Percentiles rank a stretch among this genome's conserved stretches.
phyloP scores from a whole-genome alignment of 257 asterid genomes.

The Orobanche coerulescens region DNA sequence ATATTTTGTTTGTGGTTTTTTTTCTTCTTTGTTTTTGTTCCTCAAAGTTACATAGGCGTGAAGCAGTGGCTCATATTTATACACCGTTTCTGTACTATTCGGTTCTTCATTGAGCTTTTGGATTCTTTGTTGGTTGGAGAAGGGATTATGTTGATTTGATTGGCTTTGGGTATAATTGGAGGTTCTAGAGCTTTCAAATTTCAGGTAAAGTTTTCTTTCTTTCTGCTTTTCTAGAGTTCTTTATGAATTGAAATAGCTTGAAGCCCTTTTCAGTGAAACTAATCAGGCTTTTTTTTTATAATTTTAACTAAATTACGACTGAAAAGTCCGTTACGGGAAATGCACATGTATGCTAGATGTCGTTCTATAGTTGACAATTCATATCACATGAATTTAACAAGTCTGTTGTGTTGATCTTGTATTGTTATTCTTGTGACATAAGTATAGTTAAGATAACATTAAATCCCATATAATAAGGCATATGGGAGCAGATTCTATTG shows the following conservation, averaged over 20 bases:
- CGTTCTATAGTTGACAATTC: neutral
- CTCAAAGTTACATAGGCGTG: too few species aligned
- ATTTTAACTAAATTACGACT: neutral
- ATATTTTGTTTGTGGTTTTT: too few species aligned
- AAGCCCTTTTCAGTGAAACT: neutral
- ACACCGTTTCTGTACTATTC: too few species aligned
- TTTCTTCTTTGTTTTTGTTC: too few species aligned
- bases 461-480: neutral
- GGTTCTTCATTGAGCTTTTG: too few species aligned
- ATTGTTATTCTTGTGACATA: neutral
- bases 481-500: neutral
- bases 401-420: neutral
- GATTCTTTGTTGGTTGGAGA: too few species aligned
- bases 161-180: too few species aligned
- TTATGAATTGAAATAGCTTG: neutral
- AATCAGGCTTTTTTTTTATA: neutral
- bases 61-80: too few species aligned
- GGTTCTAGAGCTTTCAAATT: too few species aligned
- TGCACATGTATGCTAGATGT: neutral
- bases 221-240: too few species aligned
- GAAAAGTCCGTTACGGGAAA: neutral
- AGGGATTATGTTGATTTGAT: too few species aligned
- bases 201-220: too few species aligned
- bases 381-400: neutral
- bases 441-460: neutral